phyloP scores from a whole-genome alignment of 176 grass and related monocot species.

The Sorghum bicolor region DNA sequence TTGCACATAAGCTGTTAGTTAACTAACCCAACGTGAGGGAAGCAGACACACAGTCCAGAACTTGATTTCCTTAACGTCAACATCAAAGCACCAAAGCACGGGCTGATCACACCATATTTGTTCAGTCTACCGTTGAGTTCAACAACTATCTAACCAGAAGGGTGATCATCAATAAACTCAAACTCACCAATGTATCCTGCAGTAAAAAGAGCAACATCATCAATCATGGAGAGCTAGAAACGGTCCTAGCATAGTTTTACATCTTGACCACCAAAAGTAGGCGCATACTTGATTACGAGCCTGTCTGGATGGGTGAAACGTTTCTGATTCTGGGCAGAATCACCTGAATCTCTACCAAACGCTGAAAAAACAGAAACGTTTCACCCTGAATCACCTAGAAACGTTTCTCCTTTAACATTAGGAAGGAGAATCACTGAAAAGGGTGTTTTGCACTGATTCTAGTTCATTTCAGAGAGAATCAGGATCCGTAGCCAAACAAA shows the following conservation, averaged over 20 bases:
- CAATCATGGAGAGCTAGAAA: background rate
- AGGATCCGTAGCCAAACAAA: background rate
- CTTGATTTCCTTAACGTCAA: slow-evolving; percentile 30
- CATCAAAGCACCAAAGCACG: slow-evolving; percentile 29
- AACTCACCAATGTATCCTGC: slow-evolving; percentile 34
- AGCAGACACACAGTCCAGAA: slow-evolving; percentile 32
- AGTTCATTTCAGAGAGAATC: background rate
- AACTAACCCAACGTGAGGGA: slow-evolving; percentile 17
- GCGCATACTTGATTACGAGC: background rate
- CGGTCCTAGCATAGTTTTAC: background rate
- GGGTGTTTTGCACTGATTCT: background rate
- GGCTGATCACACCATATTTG: slow-evolving; percentile 25
- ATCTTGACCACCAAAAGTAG: background rate
- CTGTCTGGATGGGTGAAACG: background rate
- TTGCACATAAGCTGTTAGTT: background rate
- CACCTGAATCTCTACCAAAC: background rate
- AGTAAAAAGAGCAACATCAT: background rate
- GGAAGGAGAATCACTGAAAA: background rate
- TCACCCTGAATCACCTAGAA: background rate
- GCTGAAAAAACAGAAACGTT: background rate
- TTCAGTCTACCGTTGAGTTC: slow-evolving; percentile 37
- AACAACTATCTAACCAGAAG: slow-evolving; percentile 17
- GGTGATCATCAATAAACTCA: slow-evolving; percentile 40
- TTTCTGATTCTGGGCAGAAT: background rate
- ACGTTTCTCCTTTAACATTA: background rate